Evolutionary conservation across 1,139 yeast species (phyloP), one percentile per base, ranked within the genome.

Genomic region (Lodderomyces parapsilosis): DNA sequence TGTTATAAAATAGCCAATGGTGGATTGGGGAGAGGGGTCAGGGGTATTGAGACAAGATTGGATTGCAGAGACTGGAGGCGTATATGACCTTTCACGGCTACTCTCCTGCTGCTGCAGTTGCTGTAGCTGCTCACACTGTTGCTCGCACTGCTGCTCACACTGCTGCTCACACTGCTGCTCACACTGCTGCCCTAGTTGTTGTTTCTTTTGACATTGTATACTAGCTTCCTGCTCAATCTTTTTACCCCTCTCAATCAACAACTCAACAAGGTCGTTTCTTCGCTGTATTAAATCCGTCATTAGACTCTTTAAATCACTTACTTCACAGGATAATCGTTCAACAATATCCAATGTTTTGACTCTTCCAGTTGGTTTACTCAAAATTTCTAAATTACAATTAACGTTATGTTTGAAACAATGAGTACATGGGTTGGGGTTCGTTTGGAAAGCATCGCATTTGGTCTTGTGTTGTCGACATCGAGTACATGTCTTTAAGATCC

Each of bases 401-500:
- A 74, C 54, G 20, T 76, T 76, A 46, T 74, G 71, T 56, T 76
- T 78, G 11, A 66, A 51, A 57, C 89, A 83, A 23, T 78, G 74
- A 3, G 83, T 59, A 55, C 89, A 83, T 0, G 86, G 78, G 23
- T 61, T 55, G 2, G 88, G 87, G 36, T 68, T 62, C 19, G 78
- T 73, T 17, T 56, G 53, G 7, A 60, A 53, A 10, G 84, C 84
- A 55, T 82, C 83, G 60, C 88, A 83, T 51, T 74, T 78, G 19
- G 83, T 81, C 58, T 83, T 83, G 52, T 81, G 84, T 53, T 76
- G 77, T 37, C 88, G 69, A 58, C 89, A 83, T 36, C 85, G 63
- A 4, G 75, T 67, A 56, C 89, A 83, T 10, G 86, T 76, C 51
- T 80, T 80, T 46, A 82, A 65, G n/a, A 64, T 54, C 45, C 59